Conservation (phyloP, 805 yeast genomes). For the Wickerhamiella allomyrinae region DNA sequence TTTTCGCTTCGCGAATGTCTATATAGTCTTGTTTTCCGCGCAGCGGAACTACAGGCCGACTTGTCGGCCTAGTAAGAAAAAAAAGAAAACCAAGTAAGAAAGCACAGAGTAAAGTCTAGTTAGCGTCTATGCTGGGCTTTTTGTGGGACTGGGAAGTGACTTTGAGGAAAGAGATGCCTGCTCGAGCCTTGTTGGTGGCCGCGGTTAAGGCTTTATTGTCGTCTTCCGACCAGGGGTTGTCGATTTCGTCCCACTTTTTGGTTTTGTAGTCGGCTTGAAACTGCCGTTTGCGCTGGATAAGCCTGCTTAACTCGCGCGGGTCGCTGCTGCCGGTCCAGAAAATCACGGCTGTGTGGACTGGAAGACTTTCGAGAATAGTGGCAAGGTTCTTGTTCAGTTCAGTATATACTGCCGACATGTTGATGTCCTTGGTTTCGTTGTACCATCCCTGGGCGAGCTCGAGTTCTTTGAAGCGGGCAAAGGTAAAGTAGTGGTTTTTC, state of each 20-base stretch:
- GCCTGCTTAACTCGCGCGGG: constrained; percentile 30
- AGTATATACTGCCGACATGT: constrained; percentile 18
- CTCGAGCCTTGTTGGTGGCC: constrained; percentile 40
- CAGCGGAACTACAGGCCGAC: no score
- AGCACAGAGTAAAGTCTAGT: no score
- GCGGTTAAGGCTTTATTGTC: constrained; percentile 34
- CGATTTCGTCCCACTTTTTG: constrained; percentile 31
- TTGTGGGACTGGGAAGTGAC: constrained; percentile 29
- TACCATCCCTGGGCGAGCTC: constrained; percentile 28
- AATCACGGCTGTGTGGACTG: constrained; percentile 45
- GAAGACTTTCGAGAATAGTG: constrained; percentile 37
- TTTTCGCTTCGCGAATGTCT: no score
- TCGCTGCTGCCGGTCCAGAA: constrained; percentile 53
- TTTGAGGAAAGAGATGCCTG: constrained; percentile 44
- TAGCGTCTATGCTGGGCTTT: no score
- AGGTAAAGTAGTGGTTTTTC: constrained; percentile 33
- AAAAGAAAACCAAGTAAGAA: no score
- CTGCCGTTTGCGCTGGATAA: constrained; percentile 32
- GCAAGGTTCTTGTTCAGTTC: constrained; percentile 33
- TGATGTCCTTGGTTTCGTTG: constrained; percentile 8
- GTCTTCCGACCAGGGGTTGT: constrained; percentile 37
- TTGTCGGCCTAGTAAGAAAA: no score
- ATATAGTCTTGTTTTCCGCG: no score
- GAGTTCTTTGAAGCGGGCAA: constrained; percentile 45
- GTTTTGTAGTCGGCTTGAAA: constrained; percentile 33